Percentiles rank a stretch among this genome's conserved stretches.
phyloP scores from a whole-genome alignment of 257 asterid genomes.

The Ilex aquifolium region DNA sequence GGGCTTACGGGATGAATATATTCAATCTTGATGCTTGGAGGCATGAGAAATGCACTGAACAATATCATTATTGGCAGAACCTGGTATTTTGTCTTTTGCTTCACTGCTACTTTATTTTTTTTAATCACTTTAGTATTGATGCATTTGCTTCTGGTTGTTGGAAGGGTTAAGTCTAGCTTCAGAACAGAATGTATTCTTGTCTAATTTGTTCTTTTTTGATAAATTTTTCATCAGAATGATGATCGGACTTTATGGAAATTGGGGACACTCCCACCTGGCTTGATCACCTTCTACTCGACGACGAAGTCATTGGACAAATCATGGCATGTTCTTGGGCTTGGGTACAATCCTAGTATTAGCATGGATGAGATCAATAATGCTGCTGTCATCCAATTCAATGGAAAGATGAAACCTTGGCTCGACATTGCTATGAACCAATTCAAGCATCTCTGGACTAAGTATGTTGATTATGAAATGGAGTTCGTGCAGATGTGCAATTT shows the following conservation, averaged over 20 bases:
- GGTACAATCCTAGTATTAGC: constrained; percentile 89
- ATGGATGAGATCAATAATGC: constrained; percentile 87
- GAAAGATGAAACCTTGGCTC: constrained; percentile 99
- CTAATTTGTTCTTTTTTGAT: neutral
- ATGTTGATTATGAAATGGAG: constrained; percentile 86
- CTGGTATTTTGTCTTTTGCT: constrained; percentile 36
- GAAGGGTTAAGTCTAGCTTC: no score
- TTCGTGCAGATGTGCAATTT: constrained; percentile 97
- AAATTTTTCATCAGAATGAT: constrained; percentile 47
- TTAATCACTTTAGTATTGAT: neutral
- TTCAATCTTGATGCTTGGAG: constrained; percentile 97
- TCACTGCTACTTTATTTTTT: neutral
- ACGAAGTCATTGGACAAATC: constrained; percentile 86
- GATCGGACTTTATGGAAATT: constrained; percentile 71
- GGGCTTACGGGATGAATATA: constrained; percentile 96
- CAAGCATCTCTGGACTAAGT: constrained; percentile 92
- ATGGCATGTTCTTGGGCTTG: constrained; percentile 93
- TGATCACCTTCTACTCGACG: constrained; percentile 67
- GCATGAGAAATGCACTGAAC: constrained; percentile 68
- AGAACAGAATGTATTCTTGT: neutral
- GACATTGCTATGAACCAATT: constrained; percentile 92
- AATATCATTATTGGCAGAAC: constrained; percentile 86
- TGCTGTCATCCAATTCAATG: constrained; percentile 91
- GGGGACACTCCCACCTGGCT: constrained; percentile 87
- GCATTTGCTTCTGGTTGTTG: no score